These are phyloP conservation scores for Rhamnella rubrinervis DNA, from an alignment of 331 rosid species.

Conservation along the genomic window DNA sequence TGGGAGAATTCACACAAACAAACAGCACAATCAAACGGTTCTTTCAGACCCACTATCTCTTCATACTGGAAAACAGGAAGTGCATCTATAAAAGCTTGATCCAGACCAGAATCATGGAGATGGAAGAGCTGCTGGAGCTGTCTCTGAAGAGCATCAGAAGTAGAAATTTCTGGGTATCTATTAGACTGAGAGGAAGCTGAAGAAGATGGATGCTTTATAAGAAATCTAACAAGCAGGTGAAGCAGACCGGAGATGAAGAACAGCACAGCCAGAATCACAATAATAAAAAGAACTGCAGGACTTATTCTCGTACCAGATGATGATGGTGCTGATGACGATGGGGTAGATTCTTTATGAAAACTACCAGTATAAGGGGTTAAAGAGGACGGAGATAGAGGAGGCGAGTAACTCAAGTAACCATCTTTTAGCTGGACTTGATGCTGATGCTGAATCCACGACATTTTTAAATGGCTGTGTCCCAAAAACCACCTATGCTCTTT, in stretches of 20 bases:
- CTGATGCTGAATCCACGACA: slow-evolving; percentile 64
- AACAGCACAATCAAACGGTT: slow-evolving; percentile 95
- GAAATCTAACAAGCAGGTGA: slow-evolving; percentile 93
- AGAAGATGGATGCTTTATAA: slow-evolving; percentile 75
- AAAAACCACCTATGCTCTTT: slow-evolving; percentile 41
- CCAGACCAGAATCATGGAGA: slow-evolving; percentile 96
- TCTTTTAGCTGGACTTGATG: slow-evolving; percentile 61
- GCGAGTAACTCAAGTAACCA: slow-evolving; percentile 61
- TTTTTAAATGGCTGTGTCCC: slow-evolving; percentile 63
- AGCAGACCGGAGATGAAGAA: slow-evolving; percentile 95
- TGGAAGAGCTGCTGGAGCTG: slow-evolving; percentile 96
- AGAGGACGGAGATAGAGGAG: slow-evolving; percentile 45
- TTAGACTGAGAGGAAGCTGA: slow-evolving; percentile 60
- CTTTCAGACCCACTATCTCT: slow-evolving; percentile 86
- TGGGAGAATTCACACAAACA: slow-evolving; percentile 84
- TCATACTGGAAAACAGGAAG: slow-evolving; percentile 93
- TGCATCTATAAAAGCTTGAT: slow-evolving; percentile 96
- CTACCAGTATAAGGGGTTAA: slow-evolving; percentile 42
- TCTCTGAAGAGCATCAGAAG: slow-evolving; percentile 88
- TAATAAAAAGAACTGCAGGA: slow-evolving; percentile 92
- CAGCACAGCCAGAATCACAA: slow-evolving; percentile 84
- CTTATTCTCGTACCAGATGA: slow-evolving; percentile 79
- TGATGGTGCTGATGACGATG: slow-evolving; percentile 42
- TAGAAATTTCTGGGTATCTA: slow-evolving; percentile 68
- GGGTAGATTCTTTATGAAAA: slow-evolving; percentile 43